Conservation (phyloP, 805 yeast species). For the Wickerhamiella occidentalis region DNA sequence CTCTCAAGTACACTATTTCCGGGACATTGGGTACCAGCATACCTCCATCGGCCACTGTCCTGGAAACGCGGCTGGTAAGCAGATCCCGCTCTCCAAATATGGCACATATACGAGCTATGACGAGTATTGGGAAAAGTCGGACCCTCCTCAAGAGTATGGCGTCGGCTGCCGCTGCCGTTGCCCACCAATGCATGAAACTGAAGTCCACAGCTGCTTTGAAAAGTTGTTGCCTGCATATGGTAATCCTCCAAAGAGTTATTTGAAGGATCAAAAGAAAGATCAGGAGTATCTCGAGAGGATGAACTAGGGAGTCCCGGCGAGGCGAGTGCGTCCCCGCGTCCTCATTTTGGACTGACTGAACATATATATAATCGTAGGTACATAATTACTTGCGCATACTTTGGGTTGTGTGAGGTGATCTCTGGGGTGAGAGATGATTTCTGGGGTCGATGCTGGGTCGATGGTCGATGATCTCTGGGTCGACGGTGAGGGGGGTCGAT, state of each 20-base stretch:
- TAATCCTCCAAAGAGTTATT: background rate
- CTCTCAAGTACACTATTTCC: slow-evolving; percentile 71
- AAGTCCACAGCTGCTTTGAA: slow-evolving; percentile 7
- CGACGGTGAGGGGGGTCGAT: too few relatives aligned
- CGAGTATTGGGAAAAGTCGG: slow-evolving; percentile 32
- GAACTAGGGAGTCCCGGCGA: background rate
- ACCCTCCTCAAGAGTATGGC: slow-evolving; percentile 34
- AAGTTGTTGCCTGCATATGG: slow-evolving; percentile 2
- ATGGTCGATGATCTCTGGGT: too few relatives aligned
- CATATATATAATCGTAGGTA: too few relatives aligned
- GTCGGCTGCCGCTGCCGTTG: slow-evolving; percentile 85
- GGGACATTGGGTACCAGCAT: slow-evolving; percentile 74
- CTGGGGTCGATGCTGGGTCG: too few relatives aligned
- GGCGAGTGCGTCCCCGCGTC: too few relatives aligned
- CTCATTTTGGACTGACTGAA: too few relatives aligned
- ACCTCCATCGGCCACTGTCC: slow-evolving; percentile 80
- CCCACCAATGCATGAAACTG: slow-evolving; percentile 10
- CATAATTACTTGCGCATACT: too few relatives aligned
- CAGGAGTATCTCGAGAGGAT: background rate
- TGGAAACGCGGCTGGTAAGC: slow-evolving; percentile 41
- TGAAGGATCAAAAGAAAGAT: background rate
- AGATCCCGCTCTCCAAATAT: slow-evolving; percentile 31
- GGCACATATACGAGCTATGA: slow-evolving; percentile 30
- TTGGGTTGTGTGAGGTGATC: too few relatives aligned
- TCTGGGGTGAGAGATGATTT: too few relatives aligned